A percentile compares a stretch with the other conserved stretches of the same genome.
Conservation (phyloP, 176 grass and related monocot genomes). For the Triticum urartu region DNA sequence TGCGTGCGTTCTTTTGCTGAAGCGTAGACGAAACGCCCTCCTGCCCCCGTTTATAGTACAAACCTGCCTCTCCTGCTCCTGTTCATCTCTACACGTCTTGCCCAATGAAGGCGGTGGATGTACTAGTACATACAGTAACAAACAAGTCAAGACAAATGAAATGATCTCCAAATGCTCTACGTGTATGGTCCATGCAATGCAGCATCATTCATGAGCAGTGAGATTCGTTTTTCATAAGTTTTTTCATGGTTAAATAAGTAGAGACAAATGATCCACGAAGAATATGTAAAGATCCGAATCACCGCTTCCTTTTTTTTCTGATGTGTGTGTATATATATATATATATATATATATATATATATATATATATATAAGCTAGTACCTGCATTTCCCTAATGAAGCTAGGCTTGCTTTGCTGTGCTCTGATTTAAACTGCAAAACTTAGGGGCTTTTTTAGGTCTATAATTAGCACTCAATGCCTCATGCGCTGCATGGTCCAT, state of each 20-base stretch:
- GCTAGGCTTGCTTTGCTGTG: no score
- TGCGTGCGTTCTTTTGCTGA: conserved; percentile 11
- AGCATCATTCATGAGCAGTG: no score
- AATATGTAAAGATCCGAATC: background rate
- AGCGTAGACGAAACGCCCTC: conserved; percentile 36
- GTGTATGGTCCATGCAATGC: no score
- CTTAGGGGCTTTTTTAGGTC: background rate
- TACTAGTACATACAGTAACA: background rate
- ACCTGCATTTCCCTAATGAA: no score
- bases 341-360: no score
- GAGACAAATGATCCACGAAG: background rate
- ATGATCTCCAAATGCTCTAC: background rate
- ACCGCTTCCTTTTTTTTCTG: no score
- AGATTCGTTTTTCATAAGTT: background rate
- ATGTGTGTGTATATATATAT: no score
- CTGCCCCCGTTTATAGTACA: background rate
- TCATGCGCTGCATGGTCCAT: conserved; percentile 46
- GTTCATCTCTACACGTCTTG: conserved; percentile 25
- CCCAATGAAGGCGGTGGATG: background rate
- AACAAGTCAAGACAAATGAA: background rate
- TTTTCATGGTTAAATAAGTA: background rate
- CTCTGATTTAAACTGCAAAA: background rate
- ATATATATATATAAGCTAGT: no score
- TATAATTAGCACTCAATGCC: conserved; percentile 14
- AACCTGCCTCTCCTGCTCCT: background rate